These are phyloP conservation scores for Scenedesmus sp. DNA, from an alignment of 163 green algal genomes.

Conservation along the genomic window DNA sequence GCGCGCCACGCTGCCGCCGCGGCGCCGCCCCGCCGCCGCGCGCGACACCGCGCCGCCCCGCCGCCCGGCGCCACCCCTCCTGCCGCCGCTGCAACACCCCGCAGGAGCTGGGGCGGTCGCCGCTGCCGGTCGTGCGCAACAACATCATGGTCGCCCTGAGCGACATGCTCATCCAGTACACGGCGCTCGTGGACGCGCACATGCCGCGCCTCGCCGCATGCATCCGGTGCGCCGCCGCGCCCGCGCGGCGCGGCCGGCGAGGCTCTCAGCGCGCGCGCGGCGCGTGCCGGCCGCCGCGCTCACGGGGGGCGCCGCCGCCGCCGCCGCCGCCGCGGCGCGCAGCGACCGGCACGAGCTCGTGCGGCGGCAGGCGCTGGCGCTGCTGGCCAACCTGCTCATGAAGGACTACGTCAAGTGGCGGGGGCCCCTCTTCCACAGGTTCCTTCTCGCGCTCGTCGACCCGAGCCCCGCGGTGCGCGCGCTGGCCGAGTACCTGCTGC, in stretches of 20 bases:
- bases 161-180: conserved; percentile 86
- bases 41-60: no score
- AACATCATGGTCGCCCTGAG: conserved; percentile 89
- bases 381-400: conserved; percentile 83
- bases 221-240: conserved; percentile 61
- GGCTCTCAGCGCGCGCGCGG: no score
- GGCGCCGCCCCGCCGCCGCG: no score
- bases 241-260: no score
- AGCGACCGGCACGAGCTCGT: conserved; percentile 57
- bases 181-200: conserved; percentile 82
- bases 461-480: conserved; percentile 60
- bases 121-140: conserved; percentile 78
- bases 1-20: no score
- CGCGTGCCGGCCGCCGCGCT: no score
- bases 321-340: no score
- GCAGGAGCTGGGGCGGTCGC: conserved; percentile 74
- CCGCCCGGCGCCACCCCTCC: no score
- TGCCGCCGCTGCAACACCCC: background rate
- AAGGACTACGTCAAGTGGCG: conserved; percentile 94
- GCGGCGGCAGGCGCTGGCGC: conserved; percentile 72
- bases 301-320: no score
- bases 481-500: conserved; percentile 74
- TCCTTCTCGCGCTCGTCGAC: conserved; percentile 83
- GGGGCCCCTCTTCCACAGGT: conserved; percentile 82
- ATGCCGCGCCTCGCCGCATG: conserved; percentile 76